Evolutionary conservation across 2,329 filamentous ascomycete genomes (phyloP), one percentile per base, ranked within the genome.

Genomic region (Aspergillus nomiae): DNA sequence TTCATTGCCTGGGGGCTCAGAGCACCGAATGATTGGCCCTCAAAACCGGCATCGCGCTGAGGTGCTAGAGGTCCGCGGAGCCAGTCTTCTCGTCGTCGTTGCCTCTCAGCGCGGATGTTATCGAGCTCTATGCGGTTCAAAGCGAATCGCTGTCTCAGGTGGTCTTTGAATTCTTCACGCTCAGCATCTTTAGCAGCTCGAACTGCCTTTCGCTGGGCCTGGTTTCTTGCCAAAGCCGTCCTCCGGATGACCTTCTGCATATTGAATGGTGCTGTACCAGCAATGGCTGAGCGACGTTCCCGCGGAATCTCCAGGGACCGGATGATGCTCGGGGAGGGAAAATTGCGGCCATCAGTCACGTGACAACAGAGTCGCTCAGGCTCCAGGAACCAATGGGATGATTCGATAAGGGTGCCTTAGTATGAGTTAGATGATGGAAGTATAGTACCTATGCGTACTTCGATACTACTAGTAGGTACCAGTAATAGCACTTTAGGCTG

Each of bases 61-160:
- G 94, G 93, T 3, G 92, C 90, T 67, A 97, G 75, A 10, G 91
- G 86, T 0, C 94, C 94, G 67, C 92, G 79, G 66, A 90, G 82
- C 87, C 91, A 96, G 76, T 94, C 89, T 75, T 96, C 90, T 64
- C 84, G 85, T 59, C 90, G 86, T 56, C 85, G 83, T 67, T 81
- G 74, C 60, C 86, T 84, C 50, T 86, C 87, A 19, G 74, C 71
- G 66, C 80, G 79, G 64, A 85, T 70, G 62, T 75, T 72, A 62
- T 78, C 71, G 60, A 78, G 65, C 63, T 77, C 62, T 55, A 70
- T 65, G 62, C 72, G 73, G 66, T 78, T 72, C 64, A 70, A 73
- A 46, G 70, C 68, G 68, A 67, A 78, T 63, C 58, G 69, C 56
- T 67, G 66, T 63, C 65, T 76, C 63, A 69, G 73, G 58, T 50